These are phyloP conservation scores for Parietaria judaica DNA, from an alignment of 306 rosid species.

Conservation along the genomic window DNA sequence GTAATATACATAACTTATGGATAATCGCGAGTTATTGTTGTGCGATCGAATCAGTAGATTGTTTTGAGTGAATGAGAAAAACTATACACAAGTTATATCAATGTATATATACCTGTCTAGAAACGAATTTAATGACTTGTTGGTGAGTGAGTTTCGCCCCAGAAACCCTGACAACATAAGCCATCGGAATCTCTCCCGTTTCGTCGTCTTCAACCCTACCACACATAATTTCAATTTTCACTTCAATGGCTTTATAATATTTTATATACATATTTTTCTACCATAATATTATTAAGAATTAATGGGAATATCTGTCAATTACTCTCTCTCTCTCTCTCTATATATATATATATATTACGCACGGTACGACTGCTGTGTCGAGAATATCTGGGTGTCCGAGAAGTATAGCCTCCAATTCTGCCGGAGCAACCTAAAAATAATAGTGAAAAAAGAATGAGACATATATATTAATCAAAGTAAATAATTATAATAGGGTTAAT, in stretches of 20 bases:
- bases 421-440: conserved; percentile 74
- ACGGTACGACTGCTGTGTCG: conserved; percentile 93
- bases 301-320: too few relatives aligned
- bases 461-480: background rate
- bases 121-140: conserved; percentile 73
- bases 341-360: conserved; percentile 11
- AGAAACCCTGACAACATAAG: conserved; percentile 60
- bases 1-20: too few relatives aligned
- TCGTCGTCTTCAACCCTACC: conserved; percentile 70
- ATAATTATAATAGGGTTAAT: too few relatives aligned
- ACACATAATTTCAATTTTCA: too few relatives aligned
- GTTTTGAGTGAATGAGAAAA: background rate
- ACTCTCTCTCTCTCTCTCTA: too few relatives aligned
- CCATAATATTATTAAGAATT: too few relatives aligned
- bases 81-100: background rate
- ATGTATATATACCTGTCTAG: conserved; percentile 46
- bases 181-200: conserved; percentile 89
- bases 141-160: conserved; percentile 47
- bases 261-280: too few relatives aligned
- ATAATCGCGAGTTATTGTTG: too few relatives aligned
- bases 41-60: too few relatives aligned
- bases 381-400: conserved; percentile 65
- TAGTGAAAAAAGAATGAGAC: background rate
- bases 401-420: conserved; percentile 80
- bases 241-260: too few relatives aligned